These are phyloP conservation scores for Arxiozyma slooffiae DNA, from an alignment of 1,139 yeast species.

Conservation along the genomic window DNA sequence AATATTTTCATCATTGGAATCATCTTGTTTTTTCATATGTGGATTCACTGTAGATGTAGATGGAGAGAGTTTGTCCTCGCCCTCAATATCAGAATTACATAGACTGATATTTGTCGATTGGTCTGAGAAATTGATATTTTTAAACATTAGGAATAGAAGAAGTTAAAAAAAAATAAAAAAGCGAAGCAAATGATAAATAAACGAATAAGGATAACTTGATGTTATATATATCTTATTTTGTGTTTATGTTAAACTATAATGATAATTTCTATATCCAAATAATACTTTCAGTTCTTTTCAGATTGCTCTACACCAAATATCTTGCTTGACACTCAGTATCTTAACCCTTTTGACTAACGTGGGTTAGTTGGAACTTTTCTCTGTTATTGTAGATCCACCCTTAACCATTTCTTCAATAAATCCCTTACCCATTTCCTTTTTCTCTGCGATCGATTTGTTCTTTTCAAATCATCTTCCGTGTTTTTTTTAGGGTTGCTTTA, in stretches of 20 bases:
- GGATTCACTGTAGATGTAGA: background rate
- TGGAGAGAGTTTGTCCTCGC: background rate
- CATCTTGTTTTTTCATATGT: background rate
- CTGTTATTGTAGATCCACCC: background rate
- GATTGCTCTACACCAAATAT: too few species aligned
- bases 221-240: background rate
- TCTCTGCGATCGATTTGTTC: background rate
- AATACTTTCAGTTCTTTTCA: background rate
- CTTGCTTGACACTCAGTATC: background rate
- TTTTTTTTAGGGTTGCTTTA: background rate
- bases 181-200: background rate
- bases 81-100: conserved; percentile 5
- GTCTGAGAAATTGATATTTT: conserved; percentile 6
- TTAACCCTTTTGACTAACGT: background rate
- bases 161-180: background rate
- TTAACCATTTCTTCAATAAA: background rate
- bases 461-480: background rate
- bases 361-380: background rate
- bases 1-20: background rate
- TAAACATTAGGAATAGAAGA: conserved; percentile 4
- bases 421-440: background rate
- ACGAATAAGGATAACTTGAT: background rate
- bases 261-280: too few species aligned
- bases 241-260: too few species aligned
- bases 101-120: conserved; percentile 1